Evolutionary conservation across 2,329 filamentous ascomycete genomes (phyloP).

Genomic region (Akanthomyces muscarius): DNA sequence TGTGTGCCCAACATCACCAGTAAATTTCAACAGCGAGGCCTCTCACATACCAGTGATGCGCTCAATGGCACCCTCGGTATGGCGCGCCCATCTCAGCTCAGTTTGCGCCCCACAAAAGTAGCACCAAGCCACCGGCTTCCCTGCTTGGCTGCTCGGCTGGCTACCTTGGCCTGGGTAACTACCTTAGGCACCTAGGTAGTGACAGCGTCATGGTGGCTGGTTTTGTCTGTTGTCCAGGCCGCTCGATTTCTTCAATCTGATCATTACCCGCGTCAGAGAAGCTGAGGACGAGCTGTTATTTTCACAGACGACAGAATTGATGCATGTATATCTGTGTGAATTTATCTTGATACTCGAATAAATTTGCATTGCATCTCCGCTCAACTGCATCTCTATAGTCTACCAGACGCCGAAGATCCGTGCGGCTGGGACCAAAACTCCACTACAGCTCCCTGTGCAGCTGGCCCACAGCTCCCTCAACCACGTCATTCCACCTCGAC

Average conservation of each 20-base stretch:
- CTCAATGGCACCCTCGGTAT: background rate
- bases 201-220: constrained; percentile 8
- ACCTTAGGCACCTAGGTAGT: background rate
- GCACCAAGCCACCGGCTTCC: background rate
- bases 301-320: too few relatives aligned
- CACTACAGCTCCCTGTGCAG: constrained; percentile 10
- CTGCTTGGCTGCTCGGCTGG: background rate
- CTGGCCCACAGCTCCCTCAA: background rate
- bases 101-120: constrained; percentile 5
- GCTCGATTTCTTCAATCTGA: background rate
- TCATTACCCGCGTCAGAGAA: background rate
- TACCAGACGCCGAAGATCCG: background rate
- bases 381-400: background rate
- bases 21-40: background rate
- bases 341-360: background rate
- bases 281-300: background rate
- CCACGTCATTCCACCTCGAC: constrained; percentile 11
- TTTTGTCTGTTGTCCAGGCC: background rate
- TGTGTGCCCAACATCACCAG: background rate
- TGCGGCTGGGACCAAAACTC: constrained; percentile 3
- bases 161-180: too few relatives aligned
- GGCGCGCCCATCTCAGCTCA: background rate
- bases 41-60: background rate
- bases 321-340: background rate
- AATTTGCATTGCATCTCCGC: background rate